Base-by-base conservation (phyloP, 2,329 filamentous ascomycete species). In the Xylariaceae sp. region DNA sequence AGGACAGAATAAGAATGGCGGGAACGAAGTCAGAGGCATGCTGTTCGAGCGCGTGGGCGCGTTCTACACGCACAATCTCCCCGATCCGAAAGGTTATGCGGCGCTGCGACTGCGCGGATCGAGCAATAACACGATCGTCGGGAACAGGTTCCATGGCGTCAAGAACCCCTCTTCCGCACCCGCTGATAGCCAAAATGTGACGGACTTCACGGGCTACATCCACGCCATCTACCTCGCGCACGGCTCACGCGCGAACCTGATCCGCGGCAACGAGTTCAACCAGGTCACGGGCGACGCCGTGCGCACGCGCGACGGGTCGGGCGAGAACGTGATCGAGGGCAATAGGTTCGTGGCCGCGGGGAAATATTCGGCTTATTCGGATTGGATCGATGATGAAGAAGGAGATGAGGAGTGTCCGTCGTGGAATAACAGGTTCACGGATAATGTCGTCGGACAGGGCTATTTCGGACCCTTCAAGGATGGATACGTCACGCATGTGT, bases 121-220 rank as follows among this genome's bases (percentile, higher is more conserved):
- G 2, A 47, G 41, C 31, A 47, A 47, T 34, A 47, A 47, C 32
- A 47, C 41, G 3, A 44, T 47, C 9, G 11, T 16, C 2, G 32
- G 32, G 24, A 47, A 47, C 34, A 37, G 44, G 12, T 47, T 47
- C 38, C 44, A 47, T 35, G 44, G 44, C n/a, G 41, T 47, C 32
- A 47, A 47, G 38, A 47, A 47, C 36, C 38, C 41, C 13, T 21
- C 16, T 18, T 13, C 41, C 12, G 44, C 36, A 14, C 40, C 39
- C 17, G 40, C 36, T 12, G 36, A 58, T 52, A 8, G 61, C 50
- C 13, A 59, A 51, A 34, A 61, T 57, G 40, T 59, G 57, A 39
- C 65, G 69, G 13, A 70, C 59, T 52, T 47, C 8, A 47, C 44
- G 17, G 34, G 28, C 7, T 47, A 47, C 17, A 47, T 47, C 13